Conservation (phyloP, 352 stramenopile species). For the Phytophthora sansomeana region DNA sequence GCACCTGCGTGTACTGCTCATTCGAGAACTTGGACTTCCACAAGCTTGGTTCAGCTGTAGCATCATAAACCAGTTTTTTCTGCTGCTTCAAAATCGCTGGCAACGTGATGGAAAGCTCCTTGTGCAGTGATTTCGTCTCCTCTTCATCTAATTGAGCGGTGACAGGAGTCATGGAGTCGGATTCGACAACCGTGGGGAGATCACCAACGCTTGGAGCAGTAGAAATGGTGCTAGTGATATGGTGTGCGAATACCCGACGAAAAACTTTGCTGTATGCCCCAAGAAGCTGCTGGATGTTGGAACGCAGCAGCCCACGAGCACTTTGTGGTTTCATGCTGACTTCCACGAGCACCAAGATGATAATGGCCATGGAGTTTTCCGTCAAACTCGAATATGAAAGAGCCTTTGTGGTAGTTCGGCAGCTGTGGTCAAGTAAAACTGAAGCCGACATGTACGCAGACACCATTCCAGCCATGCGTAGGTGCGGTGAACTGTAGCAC, state of each 20-base stretch:
- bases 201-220: conserved; percentile 11
- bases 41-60: conserved; percentile 55
- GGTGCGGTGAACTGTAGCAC: conserved; percentile 66
- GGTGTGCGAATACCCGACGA: conserved; percentile 57
- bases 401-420: conserved; percentile 29
- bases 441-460: conserved; percentile 72
- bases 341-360: conserved; percentile 74
- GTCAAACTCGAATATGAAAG: conserved; percentile 72
- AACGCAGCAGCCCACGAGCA: conserved; percentile 55
- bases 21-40: conserved; percentile 64
- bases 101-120: conserved; percentile 45
- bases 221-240: conserved; percentile 40
- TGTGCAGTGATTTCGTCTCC: conserved; percentile 47
- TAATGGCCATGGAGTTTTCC: conserved; percentile 72
- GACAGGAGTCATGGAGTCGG: conserved; percentile 6
- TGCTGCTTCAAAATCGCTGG: conserved; percentile 55
- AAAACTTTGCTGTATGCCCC: conserved; percentile 52
- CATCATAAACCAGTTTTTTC: conserved; percentile 58
- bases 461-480: conserved; percentile 67
- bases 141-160: conserved; percentile 26
- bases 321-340: conserved; percentile 55
- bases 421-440: conserved; percentile 64
- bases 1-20: conserved; percentile 58
- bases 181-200: conserved; percentile 25
- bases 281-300: conserved; percentile 65